Percentiles rank a stretch among this genome's conserved stretches.
phyloP scores from a whole-genome alignment of 2,329 filamentous ascomycete species.

The Nothophaeocryptopus gaeumannii region DNA sequence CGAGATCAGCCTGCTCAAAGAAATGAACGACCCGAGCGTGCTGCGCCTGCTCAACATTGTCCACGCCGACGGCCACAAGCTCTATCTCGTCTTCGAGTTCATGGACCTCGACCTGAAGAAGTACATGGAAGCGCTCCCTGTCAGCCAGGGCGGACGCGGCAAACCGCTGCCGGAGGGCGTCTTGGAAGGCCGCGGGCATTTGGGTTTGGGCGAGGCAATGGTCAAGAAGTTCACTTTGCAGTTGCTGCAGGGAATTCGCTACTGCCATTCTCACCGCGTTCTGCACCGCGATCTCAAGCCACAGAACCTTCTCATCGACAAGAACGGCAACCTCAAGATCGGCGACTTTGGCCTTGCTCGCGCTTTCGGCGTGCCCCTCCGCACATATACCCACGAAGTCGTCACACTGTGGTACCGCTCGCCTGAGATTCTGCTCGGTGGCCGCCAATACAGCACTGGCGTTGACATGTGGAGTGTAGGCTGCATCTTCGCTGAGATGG shows the following conservation, averaged over 20 bases:
- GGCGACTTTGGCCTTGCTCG: conserved; percentile 87
- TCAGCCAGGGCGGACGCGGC: conserved; percentile 78
- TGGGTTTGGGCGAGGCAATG: conserved; percentile 75
- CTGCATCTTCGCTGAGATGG: conserved; percentile 96
- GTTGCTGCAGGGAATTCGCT: conserved; percentile 76
- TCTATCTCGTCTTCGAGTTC: conserved; percentile 90
- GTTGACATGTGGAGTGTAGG: conserved; percentile 96
- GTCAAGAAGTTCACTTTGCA: conserved; percentile 92
- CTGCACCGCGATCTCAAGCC: conserved; percentile 87
- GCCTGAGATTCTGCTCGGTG: conserved; percentile 85
- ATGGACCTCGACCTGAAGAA: conserved; percentile 91
- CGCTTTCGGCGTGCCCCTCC: conserved; percentile 84
- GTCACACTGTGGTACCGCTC: conserved; percentile 92
- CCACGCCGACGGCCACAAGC: conserved; percentile 89
- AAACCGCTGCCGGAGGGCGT: conserved; percentile 76
- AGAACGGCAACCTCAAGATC: conserved; percentile 83
- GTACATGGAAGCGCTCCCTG: conserved; percentile 88
- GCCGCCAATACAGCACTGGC: conserved; percentile 87
- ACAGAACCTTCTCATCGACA: conserved; percentile 83
- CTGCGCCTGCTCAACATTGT: conserved; percentile 87
- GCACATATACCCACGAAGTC: conserved; percentile 92
- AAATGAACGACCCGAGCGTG: conserved; percentile 90
- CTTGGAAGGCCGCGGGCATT: conserved; percentile 57
- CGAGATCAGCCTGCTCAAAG: conserved; percentile 89
- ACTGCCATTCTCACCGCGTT: conserved; percentile 85